Percentiles rank a stretch among this genome's conserved stretches.
Conservation (phyloP, 768 basidiomycete genomes). For the Lactarius sanguifluus region DNA sequence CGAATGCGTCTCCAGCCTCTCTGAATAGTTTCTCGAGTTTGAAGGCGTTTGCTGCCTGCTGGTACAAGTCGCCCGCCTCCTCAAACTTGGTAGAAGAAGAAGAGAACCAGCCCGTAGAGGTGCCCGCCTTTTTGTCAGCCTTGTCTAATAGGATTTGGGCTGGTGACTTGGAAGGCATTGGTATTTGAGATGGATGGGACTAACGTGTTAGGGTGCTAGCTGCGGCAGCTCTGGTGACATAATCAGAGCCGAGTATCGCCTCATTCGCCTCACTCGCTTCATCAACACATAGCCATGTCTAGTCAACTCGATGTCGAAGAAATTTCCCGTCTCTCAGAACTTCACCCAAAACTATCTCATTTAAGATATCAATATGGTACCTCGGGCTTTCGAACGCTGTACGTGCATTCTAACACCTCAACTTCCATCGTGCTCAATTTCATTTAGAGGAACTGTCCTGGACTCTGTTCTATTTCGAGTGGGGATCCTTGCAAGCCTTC, state of each 20-base stretch:
- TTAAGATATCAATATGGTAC: conserved; percentile 87
- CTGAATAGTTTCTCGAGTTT: conserved; percentile 91
- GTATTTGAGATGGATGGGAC: conserved; percentile 25
- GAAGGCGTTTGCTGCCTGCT: conserved; percentile 91
- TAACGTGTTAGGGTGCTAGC: too few relatives aligned
- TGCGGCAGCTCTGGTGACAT: conserved; percentile 15
- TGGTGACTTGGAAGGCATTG: conserved; percentile 74
- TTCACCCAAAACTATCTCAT: conserved; percentile 70
- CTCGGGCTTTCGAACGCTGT: conserved; percentile 92
- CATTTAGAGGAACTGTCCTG: conserved; percentile 59
- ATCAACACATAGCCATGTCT: conserved; percentile 29
- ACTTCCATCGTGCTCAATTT: conserved; percentile 17
- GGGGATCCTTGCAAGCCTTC: conserved; percentile 82
- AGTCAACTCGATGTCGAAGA: conserved; percentile 37
- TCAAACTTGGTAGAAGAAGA: conserved; percentile 83
- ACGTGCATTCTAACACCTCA: conserved; percentile 36
- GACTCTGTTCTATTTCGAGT: conserved; percentile 95
- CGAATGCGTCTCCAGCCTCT: conserved; percentile 89
- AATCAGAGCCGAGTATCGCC: conserved; percentile 8
- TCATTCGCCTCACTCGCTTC: background rate
- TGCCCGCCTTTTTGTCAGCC: conserved; percentile 89
- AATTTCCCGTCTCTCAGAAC: conserved; percentile 52
- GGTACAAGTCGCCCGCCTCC: conserved; percentile 94
- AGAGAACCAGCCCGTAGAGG: conserved; percentile 86
- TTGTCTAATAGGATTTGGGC: conserved; percentile 77